These are phyloP conservation scores for Kalanchoe fedtschenkoi DNA, from an alignment of 164 flowering plant genomes.

Conservation along the genomic window DNA sequence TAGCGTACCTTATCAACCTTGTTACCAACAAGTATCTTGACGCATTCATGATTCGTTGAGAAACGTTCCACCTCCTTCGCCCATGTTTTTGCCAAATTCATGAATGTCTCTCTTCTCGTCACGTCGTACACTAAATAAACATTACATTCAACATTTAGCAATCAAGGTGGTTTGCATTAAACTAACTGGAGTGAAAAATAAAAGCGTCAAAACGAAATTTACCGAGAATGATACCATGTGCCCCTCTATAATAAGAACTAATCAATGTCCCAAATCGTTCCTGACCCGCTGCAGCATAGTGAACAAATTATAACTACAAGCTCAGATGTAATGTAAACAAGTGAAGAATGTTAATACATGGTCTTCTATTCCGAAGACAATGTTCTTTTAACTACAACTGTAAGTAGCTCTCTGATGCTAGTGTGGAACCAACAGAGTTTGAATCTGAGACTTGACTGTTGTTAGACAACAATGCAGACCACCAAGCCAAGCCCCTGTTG, in stretches of 20 bases:
- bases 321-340: not conserved
- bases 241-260: slow-evolving; percentile 71
- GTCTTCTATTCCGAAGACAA: not conserved
- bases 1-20: slow-evolving; percentile 75
- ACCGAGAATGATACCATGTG: slow-evolving; percentile 85
- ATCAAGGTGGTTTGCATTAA: not conserved
- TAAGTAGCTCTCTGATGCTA: no score
- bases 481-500: no score
- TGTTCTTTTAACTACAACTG: no score
- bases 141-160: not conserved
- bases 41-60: slow-evolving; percentile 65
- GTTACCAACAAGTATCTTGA: slow-evolving; percentile 81
- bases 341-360: not conserved
- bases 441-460: no score
- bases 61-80: slow-evolving; percentile 67
- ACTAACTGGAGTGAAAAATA: not conserved
- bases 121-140: slow-evolving; percentile 69
- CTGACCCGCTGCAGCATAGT: slow-evolving; percentile 55
- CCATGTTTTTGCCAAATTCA: slow-evolving; percentile 62
- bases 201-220: slow-evolving; percentile 9
- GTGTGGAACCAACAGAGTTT: no score
- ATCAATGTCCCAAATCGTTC: slow-evolving; percentile 63
- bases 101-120: slow-evolving; percentile 70
- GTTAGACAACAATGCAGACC: no score
- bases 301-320: not conserved